These are phyloP conservation scores for Flaveria robusta DNA, from an alignment of 129 eudicot species.

Conservation along the genomic window DNA sequence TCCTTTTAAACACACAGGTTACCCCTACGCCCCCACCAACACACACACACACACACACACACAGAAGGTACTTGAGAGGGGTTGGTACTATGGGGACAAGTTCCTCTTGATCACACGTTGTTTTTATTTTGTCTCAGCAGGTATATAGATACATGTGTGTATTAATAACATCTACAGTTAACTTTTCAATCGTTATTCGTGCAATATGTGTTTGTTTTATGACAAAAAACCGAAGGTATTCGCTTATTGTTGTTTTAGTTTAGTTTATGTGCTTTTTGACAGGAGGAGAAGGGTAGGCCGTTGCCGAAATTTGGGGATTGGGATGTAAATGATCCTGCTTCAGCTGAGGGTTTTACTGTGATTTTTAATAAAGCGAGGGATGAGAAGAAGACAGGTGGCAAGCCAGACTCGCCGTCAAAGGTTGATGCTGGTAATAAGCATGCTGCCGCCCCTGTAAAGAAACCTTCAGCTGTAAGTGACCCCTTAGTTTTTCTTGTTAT, in stretches of 20 bases:
- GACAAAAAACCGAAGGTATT: not conserved
- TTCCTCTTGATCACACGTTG: slow-evolving; percentile 8
- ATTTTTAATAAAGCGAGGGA: slow-evolving; percentile 82
- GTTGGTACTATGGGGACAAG: slow-evolving; percentile 25
- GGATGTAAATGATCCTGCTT: slow-evolving; percentile 90
- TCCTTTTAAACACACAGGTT: slow-evolving; percentile 11
- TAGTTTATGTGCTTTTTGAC: slow-evolving; percentile 22
- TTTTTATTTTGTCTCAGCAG: not conserved
- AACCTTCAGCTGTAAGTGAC: slow-evolving; percentile 67
- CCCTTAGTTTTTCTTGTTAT: slow-evolving; percentile 3
- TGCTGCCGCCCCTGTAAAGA: slow-evolving; percentile 51
- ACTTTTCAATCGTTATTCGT: not conserved
- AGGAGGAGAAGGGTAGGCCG: slow-evolving; percentile 85
- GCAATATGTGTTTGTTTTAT: slow-evolving; percentile 2
- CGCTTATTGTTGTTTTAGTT: not conserved
- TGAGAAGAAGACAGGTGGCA: slow-evolving; percentile 81
- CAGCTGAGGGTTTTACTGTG: slow-evolving; percentile 83
- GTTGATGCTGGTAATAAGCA: slow-evolving; percentile 44
- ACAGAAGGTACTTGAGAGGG: slow-evolving; percentile 18
- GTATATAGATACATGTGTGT: not conserved
- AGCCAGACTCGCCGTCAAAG: slow-evolving; percentile 66
- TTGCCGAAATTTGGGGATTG: slow-evolving; percentile 90
- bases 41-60: not conserved
- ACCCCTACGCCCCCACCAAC: slow-evolving; percentile 9
- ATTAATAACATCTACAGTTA: not conserved